Base-by-base conservation (phyloP, 306 rosid genomes). In the Trifolium subterraneum region DNA sequence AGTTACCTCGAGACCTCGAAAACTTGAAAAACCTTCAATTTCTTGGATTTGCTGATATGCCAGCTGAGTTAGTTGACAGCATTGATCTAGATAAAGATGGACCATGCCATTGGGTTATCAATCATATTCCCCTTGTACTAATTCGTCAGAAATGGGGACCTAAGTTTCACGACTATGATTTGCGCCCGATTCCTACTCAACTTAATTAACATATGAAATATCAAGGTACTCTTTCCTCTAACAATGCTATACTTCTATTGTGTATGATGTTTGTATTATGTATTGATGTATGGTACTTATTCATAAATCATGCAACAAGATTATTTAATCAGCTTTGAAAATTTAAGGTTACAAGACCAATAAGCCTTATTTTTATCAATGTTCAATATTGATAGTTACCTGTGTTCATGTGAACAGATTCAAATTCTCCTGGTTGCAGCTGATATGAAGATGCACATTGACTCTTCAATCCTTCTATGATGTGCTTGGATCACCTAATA, bases 31-130 rank as follows among this genome's bases (percentile, higher is more conserved):
- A 7, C 0, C 55, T 66, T 66, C 22, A 66, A 22, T 22, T 25
- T 36, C 38, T 66, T 42, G 71, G 55, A 66, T 41, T 66, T 20
- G 38, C 16, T 13, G 71, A 66, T 22, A 66, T 42, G 71, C 38
- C 55, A 4, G 22, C 6, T 20, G 55, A 42, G 8, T 66, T 66
- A 19, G 55, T 41, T 12, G 55, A 42, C 5, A 66, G 71, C 55
- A 66, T 66, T 41, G 71, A 42, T 65, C 70, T 7, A 39, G 52
- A 65, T 13, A 35, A 15, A 33, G 39, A 5, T 60, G 68, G 68
- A 62, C 7, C 11, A 0, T 4, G 3, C 11, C 50, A 39, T 23
- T 13, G 35, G 70, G 22, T 41, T 41, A 41, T 65, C 52, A 65
- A 65, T 23, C 70, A 41, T 65, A 44, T 65, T 41, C 71, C 71